These are phyloP conservation scores for Cavenderia fasciculata DNA, from an alignment of 78 protist species.

Conservation along the genomic window DNA sequence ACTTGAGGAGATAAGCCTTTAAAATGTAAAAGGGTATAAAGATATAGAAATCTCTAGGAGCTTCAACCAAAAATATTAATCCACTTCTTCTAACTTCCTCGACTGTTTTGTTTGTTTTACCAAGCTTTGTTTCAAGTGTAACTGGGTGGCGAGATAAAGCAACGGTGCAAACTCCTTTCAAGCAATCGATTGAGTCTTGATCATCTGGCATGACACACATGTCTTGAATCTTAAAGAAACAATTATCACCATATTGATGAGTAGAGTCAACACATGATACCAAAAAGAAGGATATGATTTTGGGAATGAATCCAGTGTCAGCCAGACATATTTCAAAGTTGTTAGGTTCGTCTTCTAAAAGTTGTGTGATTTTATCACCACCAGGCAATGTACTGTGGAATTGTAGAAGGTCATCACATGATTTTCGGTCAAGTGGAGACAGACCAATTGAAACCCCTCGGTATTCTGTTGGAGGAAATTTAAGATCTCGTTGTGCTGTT, in stretches of 20 bases:
- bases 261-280: background rate
- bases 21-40: background rate
- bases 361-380: background rate
- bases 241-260: background rate
- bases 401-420: background rate
- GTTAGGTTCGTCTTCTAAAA: background rate
- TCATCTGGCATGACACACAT: too few species aligned
- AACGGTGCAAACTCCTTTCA: background rate
- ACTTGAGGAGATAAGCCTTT: background rate
- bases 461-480: too few species aligned
- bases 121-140: background rate
- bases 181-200: background rate
- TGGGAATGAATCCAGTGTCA: background rate
- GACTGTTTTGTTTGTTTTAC: background rate
- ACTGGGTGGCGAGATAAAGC: background rate
- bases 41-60: background rate
- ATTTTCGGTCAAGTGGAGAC: background rate
- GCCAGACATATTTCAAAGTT: background rate
- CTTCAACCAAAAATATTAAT: background rate
- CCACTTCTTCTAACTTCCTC: background rate
- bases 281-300: background rate
- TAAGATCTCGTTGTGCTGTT: too few species aligned
- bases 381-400: background rate
- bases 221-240: background rate
- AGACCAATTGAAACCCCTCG: too few species aligned